Evolutionary conservation across 1,139 yeast genomes (phyloP), one percentile per base, ranked within the genome.

Genomic region (Waltiozyma sp.): DNA sequence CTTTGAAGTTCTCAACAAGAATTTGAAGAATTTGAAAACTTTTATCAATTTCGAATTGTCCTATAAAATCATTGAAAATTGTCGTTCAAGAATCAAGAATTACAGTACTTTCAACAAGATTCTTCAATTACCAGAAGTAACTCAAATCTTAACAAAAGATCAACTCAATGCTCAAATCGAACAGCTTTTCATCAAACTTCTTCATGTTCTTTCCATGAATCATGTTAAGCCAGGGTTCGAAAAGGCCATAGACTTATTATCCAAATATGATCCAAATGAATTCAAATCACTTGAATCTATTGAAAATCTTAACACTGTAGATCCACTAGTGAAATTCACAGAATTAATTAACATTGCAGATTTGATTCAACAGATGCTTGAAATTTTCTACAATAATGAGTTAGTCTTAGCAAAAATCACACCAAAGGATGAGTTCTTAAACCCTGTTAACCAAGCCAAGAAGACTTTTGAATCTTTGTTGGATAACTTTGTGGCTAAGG

Each of bases 301-400:
- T 10, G 61, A 57, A 38, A 7, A 43, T 1, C 23, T 50, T 14
- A 54, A 55, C 3, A 70, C 72, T 24, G 84, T 85, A 11, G 93
- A 84, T 51, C 97, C 98, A 0, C 68, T 91, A 42, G 84, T 85
- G 0, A 75, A 85, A 43, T 91, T 91, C 56, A 84, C 93, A 18
- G 96, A 89, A 58, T 69, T 91, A 48, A 93, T 91, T 38, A 91
- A 89, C 54, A 80, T 87, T 52, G 97, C 96, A 8, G 98, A 91
- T 59, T 66, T 89, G 48, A 86, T 91, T 28, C 83, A 87, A 55
- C 97, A 89, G 59, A 87, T 91, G 95, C 67, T 88, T 38, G 91
- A 86, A 47, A 87, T 88, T 2, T 91, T 91, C 55, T 89, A 87
- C 62, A 83, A 85, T 52, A 91, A 86, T 57, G 97, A 91, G 58